Percentiles rank a stretch among this genome's conserved stretches.
These are phyloP conservation scores for Lasiosphaeria hispida DNA, from an alignment of 495 filamentous ascomycete species.

Conservation along the genomic window DNA sequence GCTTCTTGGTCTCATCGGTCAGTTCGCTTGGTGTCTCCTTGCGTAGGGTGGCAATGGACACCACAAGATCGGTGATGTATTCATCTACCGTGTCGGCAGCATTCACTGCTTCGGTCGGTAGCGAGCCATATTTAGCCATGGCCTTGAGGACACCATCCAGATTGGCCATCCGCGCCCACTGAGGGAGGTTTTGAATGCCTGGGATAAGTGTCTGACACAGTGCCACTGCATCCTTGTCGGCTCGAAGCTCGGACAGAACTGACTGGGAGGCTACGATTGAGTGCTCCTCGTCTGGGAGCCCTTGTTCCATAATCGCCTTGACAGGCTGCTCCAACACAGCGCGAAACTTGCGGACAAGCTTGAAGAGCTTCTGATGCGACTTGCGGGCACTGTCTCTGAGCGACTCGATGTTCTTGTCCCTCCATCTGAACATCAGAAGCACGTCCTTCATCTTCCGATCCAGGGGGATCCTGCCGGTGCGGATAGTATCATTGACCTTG, in stretches of 20 bases:
- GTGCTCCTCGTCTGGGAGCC: constrained; percentile 56
- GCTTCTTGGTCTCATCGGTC: constrained; percentile 77
- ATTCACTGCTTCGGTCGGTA: constrained; percentile 53
- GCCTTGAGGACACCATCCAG: constrained; percentile 57
- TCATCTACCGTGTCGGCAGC: constrained; percentile 58
- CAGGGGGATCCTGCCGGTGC: constrained; percentile 59
- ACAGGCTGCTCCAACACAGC: constrained; percentile 69
- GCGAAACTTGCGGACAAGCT: constrained; percentile 84
- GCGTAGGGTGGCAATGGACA: constrained; percentile 67
- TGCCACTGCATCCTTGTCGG: constrained; percentile 45
- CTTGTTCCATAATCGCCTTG: constrained; percentile 59
- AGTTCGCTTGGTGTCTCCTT: constrained; percentile 73
- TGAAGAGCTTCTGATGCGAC: constrained; percentile 90
- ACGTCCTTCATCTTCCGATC: constrained; percentile 89
- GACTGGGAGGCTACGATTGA: neutral
- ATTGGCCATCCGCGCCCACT: constrained; percentile 68
- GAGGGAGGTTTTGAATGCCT: constrained; percentile 53
- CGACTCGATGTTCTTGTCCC: constrained; percentile 89
- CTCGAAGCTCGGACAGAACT: constrained; percentile 30
- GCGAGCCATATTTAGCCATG: constrained; percentile 46
- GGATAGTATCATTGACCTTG: constrained; percentile 59
- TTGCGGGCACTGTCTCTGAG: constrained; percentile 81
- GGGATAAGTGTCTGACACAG: constrained; percentile 53
- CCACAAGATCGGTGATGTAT: constrained; percentile 65
- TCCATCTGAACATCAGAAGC: constrained; percentile 87